Percentiles rank a stretch among this genome's conserved stretches.
These are phyloP conservation scores for Phytomonas sp. DNA, from an alignment of 208 protist genomes.

Conservation along the genomic window DNA sequence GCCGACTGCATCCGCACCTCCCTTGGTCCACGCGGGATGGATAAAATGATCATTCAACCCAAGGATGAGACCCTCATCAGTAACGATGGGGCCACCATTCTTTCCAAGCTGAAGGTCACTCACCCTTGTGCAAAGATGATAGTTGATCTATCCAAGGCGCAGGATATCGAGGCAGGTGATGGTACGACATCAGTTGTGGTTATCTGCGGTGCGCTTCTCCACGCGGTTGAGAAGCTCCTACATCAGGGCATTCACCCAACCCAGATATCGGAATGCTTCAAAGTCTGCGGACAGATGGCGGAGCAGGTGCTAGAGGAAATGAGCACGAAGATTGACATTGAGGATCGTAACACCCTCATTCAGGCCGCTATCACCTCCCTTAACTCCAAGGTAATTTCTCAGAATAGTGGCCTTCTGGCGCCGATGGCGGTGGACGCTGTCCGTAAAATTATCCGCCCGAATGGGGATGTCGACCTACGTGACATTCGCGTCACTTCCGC, in stretches of 20 bases:
- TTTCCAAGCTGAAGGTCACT: slow-evolving; percentile 93
- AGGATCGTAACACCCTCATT: slow-evolving; percentile 90
- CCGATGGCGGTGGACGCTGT: slow-evolving; percentile 98
- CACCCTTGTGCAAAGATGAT: slow-evolving; percentile 99
- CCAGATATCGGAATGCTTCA: slow-evolving; percentile 93
- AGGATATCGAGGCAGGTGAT: slow-evolving; percentile 99
- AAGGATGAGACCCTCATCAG: slow-evolving; percentile 97
- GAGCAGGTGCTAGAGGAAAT: slow-evolving; percentile 91
- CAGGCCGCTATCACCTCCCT: slow-evolving; percentile 96
- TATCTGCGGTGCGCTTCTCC: slow-evolving; percentile 94
- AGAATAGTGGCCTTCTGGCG: slow-evolving; percentile 95
- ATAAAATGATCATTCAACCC: slow-evolving; percentile 91
- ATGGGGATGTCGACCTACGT: slow-evolving; percentile 95
- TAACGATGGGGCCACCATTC: slow-evolving; percentile 99
- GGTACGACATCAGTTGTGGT: slow-evolving; percentile 99
- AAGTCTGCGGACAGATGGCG: slow-evolving; percentile 78
- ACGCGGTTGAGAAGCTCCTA: slow-evolving; percentile 89
- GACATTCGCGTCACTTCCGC: slow-evolving; percentile 93
- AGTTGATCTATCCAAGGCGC: slow-evolving; percentile 96
- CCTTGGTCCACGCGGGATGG: slow-evolving; percentile 98
- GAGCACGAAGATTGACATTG: slow-evolving; percentile 90
- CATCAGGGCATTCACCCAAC: slow-evolving; percentile 96
- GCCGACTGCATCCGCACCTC: slow-evolving; percentile 97
- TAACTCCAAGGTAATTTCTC: slow-evolving; percentile 98
- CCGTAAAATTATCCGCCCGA: slow-evolving; percentile 65